Evolutionary conservation across 768 basidiomycete genomes (phyloP).

Genomic region (Auricularia cornea): DNA sequence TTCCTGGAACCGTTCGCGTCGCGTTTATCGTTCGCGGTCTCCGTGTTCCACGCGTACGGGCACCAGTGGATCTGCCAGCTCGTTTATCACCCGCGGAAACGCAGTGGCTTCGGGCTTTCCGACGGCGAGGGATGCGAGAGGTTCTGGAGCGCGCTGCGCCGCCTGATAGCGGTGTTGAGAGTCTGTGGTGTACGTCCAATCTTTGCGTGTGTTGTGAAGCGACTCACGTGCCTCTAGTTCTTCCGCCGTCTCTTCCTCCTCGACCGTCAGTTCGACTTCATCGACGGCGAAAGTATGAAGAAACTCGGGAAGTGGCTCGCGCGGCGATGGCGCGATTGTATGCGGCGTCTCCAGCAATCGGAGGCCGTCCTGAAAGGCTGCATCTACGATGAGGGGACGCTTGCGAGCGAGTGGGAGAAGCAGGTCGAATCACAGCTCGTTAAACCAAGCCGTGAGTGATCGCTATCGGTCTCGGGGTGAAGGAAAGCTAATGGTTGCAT

Average conservation of each 20-base stretch:
- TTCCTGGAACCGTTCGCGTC: neutral
- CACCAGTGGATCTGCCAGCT: constrained; percentile 7
- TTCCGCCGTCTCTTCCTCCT: neutral
- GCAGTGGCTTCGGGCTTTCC: constrained; percentile 1
- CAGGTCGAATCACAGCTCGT: neutral
- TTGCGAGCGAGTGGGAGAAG: neutral
- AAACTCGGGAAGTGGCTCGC: neutral
- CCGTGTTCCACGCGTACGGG: constrained; percentile 4
- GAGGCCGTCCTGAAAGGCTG: neutral
- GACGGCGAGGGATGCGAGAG: too few species aligned
- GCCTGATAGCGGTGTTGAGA: neutral
- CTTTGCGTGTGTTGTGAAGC: neutral
- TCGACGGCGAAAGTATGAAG: neutral
- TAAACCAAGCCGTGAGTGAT: neutral
- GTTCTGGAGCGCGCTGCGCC: constrained; percentile 4
- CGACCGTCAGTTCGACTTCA: constrained; percentile 1
- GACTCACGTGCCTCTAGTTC: neutral
- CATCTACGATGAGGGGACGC: neutral
- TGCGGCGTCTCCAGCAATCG: neutral
- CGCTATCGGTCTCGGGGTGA: neutral
- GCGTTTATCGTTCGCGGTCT: neutral
- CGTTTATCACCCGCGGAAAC: constrained; percentile 2
- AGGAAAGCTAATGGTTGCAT: neutral
- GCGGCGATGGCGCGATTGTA: neutral
- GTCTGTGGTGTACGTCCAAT: neutral